Evolutionary conservation across 805 yeast species (phyloP).

Genomic region (Starmerella gropengiesseri): DNA sequence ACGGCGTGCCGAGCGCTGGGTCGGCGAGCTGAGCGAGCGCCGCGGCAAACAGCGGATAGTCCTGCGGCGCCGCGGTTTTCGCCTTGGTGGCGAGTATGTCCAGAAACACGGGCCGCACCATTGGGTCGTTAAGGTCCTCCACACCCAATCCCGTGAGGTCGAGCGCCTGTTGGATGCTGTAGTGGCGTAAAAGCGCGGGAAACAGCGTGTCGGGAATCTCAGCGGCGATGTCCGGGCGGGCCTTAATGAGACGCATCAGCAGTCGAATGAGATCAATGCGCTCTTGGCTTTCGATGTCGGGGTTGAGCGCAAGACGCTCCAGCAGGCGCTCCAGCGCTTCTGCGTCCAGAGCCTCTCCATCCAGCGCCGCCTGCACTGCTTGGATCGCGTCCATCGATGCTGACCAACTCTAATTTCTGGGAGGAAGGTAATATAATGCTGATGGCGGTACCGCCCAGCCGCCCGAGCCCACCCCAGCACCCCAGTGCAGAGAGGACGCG

Average conservation of each 20-base stretch:
- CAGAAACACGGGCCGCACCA: slow-evolving; percentile 16
- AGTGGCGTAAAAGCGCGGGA: slow-evolving; percentile 11
- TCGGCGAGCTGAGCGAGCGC: slow-evolving; percentile 16
- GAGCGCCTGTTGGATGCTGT: slow-evolving; percentile 15
- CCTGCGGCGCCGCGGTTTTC: not conserved
- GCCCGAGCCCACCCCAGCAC: not conserved
- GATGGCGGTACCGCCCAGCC: no score
- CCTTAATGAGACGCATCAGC: slow-evolving; percentile 12
- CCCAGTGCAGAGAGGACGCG: no score
- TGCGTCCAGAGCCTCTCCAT: slow-evolving; percentile 1
- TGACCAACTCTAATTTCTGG: not conserved
- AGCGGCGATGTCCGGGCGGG: slow-evolving; percentile 9
- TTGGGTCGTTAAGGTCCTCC: slow-evolving; percentile 7
- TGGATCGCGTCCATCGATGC: not conserved
- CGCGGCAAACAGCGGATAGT: not conserved
- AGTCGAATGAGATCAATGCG: slow-evolving; percentile 18
- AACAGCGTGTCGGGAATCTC: slow-evolving; percentile 16
- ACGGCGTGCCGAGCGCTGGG: slow-evolving; percentile 11
- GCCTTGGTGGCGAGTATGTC: slow-evolving; percentile 10
- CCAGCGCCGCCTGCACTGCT: slow-evolving; percentile 10
- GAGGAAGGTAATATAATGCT: no score
- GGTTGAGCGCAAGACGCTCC: slow-evolving; percentile 10
- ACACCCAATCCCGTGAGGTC: slow-evolving; percentile 4
- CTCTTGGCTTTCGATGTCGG: not conserved
- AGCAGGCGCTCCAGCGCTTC: slow-evolving; percentile 10